Conservation (phyloP, 2,329 filamentous ascomycete species). For the Aspergillus fumigatus region DNA sequence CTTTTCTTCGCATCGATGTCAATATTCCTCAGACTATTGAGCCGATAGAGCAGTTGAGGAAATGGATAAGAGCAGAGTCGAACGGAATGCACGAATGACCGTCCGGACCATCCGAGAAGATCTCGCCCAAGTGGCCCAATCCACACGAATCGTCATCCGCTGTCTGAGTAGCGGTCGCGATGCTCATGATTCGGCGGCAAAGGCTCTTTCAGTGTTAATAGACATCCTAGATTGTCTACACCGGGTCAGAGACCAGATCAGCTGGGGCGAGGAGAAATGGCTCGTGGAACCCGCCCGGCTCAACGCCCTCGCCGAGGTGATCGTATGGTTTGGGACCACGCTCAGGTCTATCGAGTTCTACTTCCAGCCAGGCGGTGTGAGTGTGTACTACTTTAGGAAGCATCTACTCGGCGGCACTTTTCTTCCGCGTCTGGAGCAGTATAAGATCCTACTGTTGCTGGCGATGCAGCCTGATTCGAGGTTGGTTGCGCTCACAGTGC, state of each 20-base stretch:
- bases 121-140: slow-evolving; percentile 15
- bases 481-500: slow-evolving; percentile 3
- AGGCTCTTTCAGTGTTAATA: slow-evolving; percentile 16
- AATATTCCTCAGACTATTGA: background rate
- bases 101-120: slow-evolving; percentile 7
- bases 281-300: slow-evolving; percentile 17
- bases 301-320: slow-evolving; percentile 15
- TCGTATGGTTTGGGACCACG: slow-evolving; percentile 18
- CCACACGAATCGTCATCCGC: slow-evolving; percentile 18
- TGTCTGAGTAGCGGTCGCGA: slow-evolving; percentile 20
- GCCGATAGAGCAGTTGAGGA: background rate
- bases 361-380: slow-evolving; percentile 29
- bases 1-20: background rate
- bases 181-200: slow-evolving; percentile 20
- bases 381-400: slow-evolving; percentile 21
- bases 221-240: slow-evolving; percentile 23
- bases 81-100: background rate
- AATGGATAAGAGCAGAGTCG: slow-evolving; percentile 7
- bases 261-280: slow-evolving; percentile 21
- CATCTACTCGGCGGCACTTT: slow-evolving; percentile 23
- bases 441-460: slow-evolving; percentile 24
- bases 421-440: slow-evolving; percentile 26
- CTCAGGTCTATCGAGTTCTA: slow-evolving; percentile 24
- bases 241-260: slow-evolving; percentile 20
- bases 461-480: slow-evolving; percentile 24